These are phyloP conservation scores for Tolypocladium inflatum DNA, from an alignment of 2,329 filamentous ascomycete genomes.

Conservation along the genomic window DNA sequence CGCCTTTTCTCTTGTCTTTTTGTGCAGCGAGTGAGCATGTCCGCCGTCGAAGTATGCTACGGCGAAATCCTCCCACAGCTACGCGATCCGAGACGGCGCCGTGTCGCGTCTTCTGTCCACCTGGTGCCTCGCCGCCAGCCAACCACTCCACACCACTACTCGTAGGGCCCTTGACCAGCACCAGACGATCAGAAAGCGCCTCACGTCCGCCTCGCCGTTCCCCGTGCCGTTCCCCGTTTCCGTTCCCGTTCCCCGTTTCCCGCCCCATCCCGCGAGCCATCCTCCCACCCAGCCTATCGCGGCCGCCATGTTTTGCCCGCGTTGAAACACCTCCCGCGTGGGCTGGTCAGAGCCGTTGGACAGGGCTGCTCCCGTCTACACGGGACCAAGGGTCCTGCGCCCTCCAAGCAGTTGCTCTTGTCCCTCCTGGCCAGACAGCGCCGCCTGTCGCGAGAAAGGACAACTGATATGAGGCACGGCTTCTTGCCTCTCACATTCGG, in stretches of 20 bases:
- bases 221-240: background rate
- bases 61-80: no score
- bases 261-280: background rate
- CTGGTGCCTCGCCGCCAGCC: background rate
- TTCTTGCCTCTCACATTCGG: background rate
- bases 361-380: background rate
- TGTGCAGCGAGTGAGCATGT: background rate
- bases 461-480: background rate
- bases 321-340: slow-evolving; percentile 5
- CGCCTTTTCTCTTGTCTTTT: background rate
- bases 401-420: background rate
- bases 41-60: no score
- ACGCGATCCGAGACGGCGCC: background rate
- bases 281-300: background rate
- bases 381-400: background rate
- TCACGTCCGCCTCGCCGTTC: background rate
- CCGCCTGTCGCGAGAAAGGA: background rate
- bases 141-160: background rate
- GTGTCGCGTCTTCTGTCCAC: background rate
- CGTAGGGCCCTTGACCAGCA: background rate
- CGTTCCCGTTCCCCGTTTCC: background rate
- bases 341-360: background rate
- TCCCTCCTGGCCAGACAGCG: background rate
- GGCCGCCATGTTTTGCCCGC: slow-evolving; percentile 2
- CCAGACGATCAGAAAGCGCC: background rate